These are phyloP conservation scores for Cyclotella sp. DNA, from an alignment of 108 stramenopile genomes.

Conservation along the genomic window DNA sequence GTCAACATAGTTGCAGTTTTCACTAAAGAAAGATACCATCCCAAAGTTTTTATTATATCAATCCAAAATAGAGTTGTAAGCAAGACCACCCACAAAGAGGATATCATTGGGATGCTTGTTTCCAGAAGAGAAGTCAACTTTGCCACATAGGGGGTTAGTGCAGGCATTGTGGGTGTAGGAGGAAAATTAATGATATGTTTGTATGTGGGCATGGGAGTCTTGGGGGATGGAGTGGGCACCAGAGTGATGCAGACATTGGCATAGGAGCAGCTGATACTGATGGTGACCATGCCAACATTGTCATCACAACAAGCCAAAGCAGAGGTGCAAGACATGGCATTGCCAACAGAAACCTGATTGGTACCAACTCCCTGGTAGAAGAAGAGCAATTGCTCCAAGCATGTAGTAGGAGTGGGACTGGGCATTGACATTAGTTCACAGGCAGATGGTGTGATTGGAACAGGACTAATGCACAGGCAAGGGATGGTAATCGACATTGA, in stretches of 20 bases:
- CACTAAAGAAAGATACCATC: not conserved
- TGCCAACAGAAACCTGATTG: not conserved
- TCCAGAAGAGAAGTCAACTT: not conserved
- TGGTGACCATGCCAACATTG: slow-evolving; percentile 1
- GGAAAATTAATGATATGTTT: not conserved
- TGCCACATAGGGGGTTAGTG: not conserved
- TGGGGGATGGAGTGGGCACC: not conserved
- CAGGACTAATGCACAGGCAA: slow-evolving; percentile 1
- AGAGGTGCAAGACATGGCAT: not conserved
- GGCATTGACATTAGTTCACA: slow-evolving; percentile 4
- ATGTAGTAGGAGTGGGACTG: slow-evolving; percentile 4
- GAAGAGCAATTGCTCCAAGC: slow-evolving; percentile 1
- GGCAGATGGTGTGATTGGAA: not conserved
- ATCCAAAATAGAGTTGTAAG: not conserved
- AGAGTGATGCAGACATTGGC: slow-evolving; percentile 6
- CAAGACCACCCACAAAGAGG: not conserved
- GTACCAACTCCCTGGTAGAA: not conserved
- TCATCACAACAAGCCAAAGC: not conserved
- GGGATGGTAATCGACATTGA: not conserved
- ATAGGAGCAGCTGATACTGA: not conserved
- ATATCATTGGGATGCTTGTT: not conserved
- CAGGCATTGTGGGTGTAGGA: not conserved
- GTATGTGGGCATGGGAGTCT: slow-evolving; percentile 1
- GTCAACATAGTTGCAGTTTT: slow-evolving; percentile 12
- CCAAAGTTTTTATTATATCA: slow-evolving; percentile 19